Evolutionary conservation across 2,329 filamentous ascomycete species (phyloP), one percentile per base, ranked within the genome.

Genomic region (Neonectria punicea): DNA sequence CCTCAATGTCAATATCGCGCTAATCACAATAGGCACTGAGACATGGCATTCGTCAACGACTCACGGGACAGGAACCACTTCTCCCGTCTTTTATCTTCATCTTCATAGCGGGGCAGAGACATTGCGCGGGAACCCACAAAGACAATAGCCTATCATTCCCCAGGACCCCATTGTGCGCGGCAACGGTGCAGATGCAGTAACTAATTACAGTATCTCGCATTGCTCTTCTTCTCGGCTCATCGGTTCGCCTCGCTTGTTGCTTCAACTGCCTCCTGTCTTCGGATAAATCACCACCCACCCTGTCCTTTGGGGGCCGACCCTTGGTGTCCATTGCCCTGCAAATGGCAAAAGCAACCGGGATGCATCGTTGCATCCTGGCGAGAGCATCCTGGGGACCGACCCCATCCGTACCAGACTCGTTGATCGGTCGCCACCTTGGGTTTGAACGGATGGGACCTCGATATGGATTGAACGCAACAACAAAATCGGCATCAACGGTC

Each of bases 401-500:
- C 47, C 46, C 53, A 39, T 62, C 53, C 53, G 47, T 11, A 20
- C 60, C 44, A 20, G 58, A 32, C 53, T 47, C 53, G 53, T 43
- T 53, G 46, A 32, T 63, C 60, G 54, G 54, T 63, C 47, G 41
- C 46, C 60, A 32, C 43, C 47, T 57, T 58, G 43, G 60, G 60
- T 16, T 49, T 44, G 41, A n/a, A 53, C 46, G 41, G 58, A 57
- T 54, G 58, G 28, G 32, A 46, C 16, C 28, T 39, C 36, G 36
- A 39, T 16, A 14, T n/a, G 36, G 46, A 22, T 32, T 51, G 53
- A 53, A 53, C 47, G 25, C 25, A 47, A 30, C 53, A 53, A 53
- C 60, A 22, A 43, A 43, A 30, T 25, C 59, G 43, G 30, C 30
- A 18, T 43, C 49, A 55, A 54, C 18, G 32, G 20, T 34, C 25